Conservation (phyloP, 805 yeast species). For the Candida michaelii region DNA sequence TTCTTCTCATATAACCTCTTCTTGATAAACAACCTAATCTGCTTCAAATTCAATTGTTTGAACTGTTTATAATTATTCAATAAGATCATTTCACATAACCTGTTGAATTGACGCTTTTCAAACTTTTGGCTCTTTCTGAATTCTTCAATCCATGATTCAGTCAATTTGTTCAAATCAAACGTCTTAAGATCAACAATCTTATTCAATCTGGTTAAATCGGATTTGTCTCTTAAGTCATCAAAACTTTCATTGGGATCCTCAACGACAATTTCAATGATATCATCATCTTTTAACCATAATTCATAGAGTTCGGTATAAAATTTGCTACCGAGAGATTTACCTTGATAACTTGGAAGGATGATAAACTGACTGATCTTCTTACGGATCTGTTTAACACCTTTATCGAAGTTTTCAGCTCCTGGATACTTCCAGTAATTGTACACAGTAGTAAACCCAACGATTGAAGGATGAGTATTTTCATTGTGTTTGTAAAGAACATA, state of each 20-base stretch:
- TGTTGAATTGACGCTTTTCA: slow-evolving; percentile 73
- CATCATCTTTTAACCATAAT: slow-evolving; percentile 52
- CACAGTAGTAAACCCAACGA: slow-evolving; percentile 80
- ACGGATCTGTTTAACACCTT: slow-evolving; percentile 41
- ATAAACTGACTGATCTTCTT: slow-evolving; percentile 86
- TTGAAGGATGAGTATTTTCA: slow-evolving; percentile 26
- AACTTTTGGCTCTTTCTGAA: slow-evolving; percentile 51
- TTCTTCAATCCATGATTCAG: slow-evolving; percentile 38
- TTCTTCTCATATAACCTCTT: slow-evolving; percentile 75
- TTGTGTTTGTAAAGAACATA: slow-evolving; percentile 47
- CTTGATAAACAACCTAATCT: slow-evolving; percentile 64
- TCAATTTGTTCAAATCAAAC: slow-evolving; percentile 17
- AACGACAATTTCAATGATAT: slow-evolving; percentile 72
- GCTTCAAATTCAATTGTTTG: slow-evolving; percentile 28
- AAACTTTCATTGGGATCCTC: slow-evolving; percentile 94
- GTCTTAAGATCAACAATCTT: slow-evolving; percentile 26
- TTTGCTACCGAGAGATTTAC: slow-evolving; percentile 65
- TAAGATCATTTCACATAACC: slow-evolving; percentile 75
- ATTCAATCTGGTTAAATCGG: slow-evolving; percentile 53
- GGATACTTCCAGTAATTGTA: slow-evolving; percentile 81
- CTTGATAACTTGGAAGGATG: slow-evolving; percentile 81
- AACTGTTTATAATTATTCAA: slow-evolving; percentile 37
- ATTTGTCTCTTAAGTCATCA: slow-evolving; percentile 85
- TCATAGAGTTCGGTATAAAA: slow-evolving; percentile 59
- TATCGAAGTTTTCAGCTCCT: slow-evolving; percentile 53